Base-by-base conservation (phyloP, 2,329 filamentous ascomycete species). In the Grosmannia serpens region DNA sequence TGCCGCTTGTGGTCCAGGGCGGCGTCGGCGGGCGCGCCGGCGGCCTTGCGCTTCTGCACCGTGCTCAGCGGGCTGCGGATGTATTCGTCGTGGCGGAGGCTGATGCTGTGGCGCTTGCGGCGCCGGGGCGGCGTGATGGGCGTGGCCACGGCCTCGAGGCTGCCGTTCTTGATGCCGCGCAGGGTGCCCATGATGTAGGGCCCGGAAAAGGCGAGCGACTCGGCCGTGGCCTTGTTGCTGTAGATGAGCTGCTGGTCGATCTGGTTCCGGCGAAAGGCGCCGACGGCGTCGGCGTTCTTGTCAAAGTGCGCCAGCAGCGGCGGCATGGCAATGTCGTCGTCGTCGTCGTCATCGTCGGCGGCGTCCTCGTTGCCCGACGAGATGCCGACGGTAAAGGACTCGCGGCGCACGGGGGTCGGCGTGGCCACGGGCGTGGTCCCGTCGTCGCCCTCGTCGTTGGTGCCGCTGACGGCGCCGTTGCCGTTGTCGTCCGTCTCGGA, bases 201-300 rank as follows among this genome's bases (percentile, higher is more conserved):
- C 55, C 80, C 75, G 57, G 82, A 79, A 68, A 86, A 82, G 55
- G 81, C 77, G 29, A 88, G 75, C 46, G 84, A 84, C 65, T 86
- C 80, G 59, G 80, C 73, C 44, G 81, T 84, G 26, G 80, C 81
- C 65, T 82, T 79, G 66, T 79, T 81, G 71, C 80, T 83, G 62
- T 80, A 70, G 60, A 84, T 81, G 60, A 84, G 73, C 64, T 82
- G 78, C 67, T 82, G 78, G 67, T 82, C 81, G 75, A 76, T 83
- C 68, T 82, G 84, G 69, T 82, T 85, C 63, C 77, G 82, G 58
- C 88, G 88, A 77, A 94, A 95, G 1, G 88, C 87, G 44, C 87
- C 87, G 41, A 94, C 88, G 17, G 86, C 82, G 59, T 85, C 81
- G 10, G 78, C 72, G 60, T 82, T 82, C 63, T 83, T 81, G 65